phyloP scores from a whole-genome alignment of 768 basidiomycete genomes.

The Suillus spraguei region DNA sequence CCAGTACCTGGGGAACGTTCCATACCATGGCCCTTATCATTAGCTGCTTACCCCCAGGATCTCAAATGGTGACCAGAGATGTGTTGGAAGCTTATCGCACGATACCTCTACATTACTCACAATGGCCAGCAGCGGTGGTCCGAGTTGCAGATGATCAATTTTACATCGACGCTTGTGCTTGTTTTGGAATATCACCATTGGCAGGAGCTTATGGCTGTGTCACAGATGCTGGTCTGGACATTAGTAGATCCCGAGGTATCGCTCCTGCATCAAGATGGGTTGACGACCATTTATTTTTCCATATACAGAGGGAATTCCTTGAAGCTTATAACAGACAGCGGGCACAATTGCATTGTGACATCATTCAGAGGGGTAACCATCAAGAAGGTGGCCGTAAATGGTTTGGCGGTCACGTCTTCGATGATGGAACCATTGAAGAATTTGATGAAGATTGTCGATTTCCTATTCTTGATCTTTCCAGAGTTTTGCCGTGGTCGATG shows the following conservation, averaged over 20 bases:
- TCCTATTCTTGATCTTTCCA: constrained; percentile 26
- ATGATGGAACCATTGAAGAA: constrained; percentile 12
- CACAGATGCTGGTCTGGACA: background rate
- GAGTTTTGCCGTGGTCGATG: constrained; percentile 16
- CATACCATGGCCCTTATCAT: too few relatives aligned
- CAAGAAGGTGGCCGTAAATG: too few relatives aligned
- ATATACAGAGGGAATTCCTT: background rate
- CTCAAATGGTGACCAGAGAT: too few relatives aligned
- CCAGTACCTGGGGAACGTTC: too few relatives aligned
- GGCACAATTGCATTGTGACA: background rate
- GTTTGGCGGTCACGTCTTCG: too few relatives aligned
- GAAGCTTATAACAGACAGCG: background rate
- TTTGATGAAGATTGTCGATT: constrained; percentile 35
- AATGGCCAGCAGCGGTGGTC: background rate
- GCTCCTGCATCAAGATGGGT: background rate
- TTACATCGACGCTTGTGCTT: background rate
- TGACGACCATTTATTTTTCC: background rate
- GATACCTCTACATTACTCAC: background rate
- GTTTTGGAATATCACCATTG: background rate
- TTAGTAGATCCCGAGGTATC: background rate
- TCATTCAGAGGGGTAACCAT: background rate
- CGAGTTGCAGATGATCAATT: background rate
- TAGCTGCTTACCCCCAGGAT: too few relatives aligned
- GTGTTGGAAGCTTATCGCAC: background rate
- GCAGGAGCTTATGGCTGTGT: background rate